Evolutionary conservation across 129 eudicot species (phyloP).

Genomic region (Gnaphalium uliginosum): DNA sequence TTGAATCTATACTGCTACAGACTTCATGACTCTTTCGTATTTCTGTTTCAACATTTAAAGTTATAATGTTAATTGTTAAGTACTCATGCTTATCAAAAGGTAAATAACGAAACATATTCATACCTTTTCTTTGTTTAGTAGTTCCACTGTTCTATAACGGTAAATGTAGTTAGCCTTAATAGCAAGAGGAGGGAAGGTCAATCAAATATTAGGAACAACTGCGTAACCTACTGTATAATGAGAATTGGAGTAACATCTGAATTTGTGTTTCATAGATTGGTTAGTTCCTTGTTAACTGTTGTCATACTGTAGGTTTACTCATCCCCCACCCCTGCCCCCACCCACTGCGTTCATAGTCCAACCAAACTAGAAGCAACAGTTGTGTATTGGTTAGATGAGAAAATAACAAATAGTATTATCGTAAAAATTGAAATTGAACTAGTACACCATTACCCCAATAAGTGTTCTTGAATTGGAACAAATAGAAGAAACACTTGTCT

Average conservation of each 20-base stretch:
- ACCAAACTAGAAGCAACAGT: too few relatives aligned
- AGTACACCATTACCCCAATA: neutral
- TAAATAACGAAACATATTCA: neutral
- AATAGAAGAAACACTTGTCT: neutral
- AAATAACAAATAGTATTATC: too few relatives aligned
- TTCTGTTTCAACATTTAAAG: neutral
- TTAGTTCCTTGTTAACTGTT: neutral
- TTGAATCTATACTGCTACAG: neutral
- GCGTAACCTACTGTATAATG: neutral
- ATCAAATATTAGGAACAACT: neutral
- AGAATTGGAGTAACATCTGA: neutral
- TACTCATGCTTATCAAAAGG: neutral
- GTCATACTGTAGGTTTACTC: neutral
- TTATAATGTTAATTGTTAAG: neutral
- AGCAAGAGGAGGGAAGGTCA: neutral
- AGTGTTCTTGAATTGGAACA: neutral
- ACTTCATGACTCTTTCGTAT: neutral
- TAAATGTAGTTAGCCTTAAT: neutral
- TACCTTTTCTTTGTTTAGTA: neutral
- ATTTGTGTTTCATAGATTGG: neutral
- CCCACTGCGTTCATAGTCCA: too few relatives aligned
- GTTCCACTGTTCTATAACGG: neutral
- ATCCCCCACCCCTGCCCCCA: too few relatives aligned
- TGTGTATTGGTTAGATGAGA: too few relatives aligned
- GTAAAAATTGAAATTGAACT: too few relatives aligned